phyloP scores from a whole-genome alignment of 306 rosid genomes.

The Mimosa bimucronata region DNA sequence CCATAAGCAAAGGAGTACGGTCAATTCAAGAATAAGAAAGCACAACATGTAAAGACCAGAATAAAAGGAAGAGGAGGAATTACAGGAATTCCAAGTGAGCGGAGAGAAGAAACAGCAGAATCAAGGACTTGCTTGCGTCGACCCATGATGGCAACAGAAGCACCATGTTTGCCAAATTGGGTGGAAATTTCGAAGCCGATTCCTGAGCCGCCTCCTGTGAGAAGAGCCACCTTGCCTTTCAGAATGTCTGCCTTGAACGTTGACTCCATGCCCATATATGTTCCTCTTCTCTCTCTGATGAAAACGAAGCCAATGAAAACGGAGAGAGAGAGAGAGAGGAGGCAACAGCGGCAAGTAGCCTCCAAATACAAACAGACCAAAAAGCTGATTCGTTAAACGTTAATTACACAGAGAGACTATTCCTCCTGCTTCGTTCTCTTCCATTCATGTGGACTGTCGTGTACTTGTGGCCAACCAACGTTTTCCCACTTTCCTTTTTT shows the following conservation, averaged over 20 bases:
- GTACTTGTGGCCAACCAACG: background rate
- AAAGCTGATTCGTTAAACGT: background rate
- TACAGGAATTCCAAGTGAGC: constrained; percentile 66
- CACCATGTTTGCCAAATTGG: constrained; percentile 88
- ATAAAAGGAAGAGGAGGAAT: background rate
- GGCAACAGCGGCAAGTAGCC: background rate
- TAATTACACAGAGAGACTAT: too few species aligned
- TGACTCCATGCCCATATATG: constrained; percentile 42
- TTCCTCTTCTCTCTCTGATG: background rate
- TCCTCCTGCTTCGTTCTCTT: background rate
- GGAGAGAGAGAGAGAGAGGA: too few species aligned
- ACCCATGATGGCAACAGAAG: constrained; percentile 89
- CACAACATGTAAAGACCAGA: background rate
- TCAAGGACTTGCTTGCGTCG: constrained; percentile 76
- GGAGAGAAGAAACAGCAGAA: constrained; percentile 73
- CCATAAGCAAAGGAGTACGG: background rate
- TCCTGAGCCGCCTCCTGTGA: constrained; percentile 95
- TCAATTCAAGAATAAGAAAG: background rate
- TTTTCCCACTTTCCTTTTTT: background rate
- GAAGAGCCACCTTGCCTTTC: constrained; percentile 82
- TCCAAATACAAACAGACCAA: background rate
- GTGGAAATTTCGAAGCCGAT: constrained; percentile 82
- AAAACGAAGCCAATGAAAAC: background rate
- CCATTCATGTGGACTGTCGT: background rate
- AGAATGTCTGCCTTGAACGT: constrained; percentile 67